A percentile compares a stretch with the other conserved stretches of the same genome.
phyloP scores from a whole-genome alignment of 805 yeast genomes.

The Grigorovia humatica region DNA sequence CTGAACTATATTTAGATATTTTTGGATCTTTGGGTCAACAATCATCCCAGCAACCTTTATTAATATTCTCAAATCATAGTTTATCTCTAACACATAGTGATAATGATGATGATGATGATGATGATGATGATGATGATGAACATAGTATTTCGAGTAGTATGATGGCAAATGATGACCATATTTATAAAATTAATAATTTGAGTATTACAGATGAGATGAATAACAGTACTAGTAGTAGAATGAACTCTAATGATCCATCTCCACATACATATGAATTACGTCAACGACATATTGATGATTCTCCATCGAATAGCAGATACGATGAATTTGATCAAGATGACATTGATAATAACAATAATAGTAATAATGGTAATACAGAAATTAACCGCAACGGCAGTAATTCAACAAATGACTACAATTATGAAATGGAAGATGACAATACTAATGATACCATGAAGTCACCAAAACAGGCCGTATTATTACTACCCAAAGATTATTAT shows the following conservation, averaged over 20 bases:
- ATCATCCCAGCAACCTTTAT: conserved; percentile 17
- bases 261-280: neutral
- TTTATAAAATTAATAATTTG: conserved; percentile 15
- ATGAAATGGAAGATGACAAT: conserved; percentile 9
- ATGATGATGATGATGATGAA: neutral
- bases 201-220: conserved; percentile 3
- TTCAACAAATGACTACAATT: neutral
- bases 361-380: neutral
- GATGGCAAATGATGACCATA: conserved; percentile 6
- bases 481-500: conserved; percentile 21
- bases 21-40: conserved; percentile 21
- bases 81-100: conserved; percentile 1
- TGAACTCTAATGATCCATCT: neutral
- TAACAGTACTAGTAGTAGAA: neutral
- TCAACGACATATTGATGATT: neutral
- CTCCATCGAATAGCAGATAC: neutral
- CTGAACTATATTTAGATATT: conserved; percentile 16
- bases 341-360: conserved; percentile 3
- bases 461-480: conserved; percentile 21
- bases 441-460: conserved; percentile 6
- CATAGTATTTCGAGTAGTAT: neutral
- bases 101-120: neutral
- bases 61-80: conserved; percentile 12
- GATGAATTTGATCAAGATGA: conserved; percentile 7
- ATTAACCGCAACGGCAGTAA: no score